Conservation (phyloP, 805 yeast genomes). For the Pichia heedii region DNA sequence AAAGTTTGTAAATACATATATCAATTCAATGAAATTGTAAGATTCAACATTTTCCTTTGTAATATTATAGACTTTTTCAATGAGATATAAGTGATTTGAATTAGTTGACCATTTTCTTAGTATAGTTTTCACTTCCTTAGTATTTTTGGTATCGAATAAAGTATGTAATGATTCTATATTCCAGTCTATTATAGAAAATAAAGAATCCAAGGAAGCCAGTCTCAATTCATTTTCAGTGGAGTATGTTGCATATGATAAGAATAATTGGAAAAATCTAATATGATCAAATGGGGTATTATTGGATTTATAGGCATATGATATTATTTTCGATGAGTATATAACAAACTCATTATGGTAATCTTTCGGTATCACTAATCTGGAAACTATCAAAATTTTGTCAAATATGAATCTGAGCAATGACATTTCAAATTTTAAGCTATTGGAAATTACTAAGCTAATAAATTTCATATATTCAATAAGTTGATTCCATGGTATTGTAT, state of each 20-base stretch:
- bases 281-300: slow-evolving; percentile 1
- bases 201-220: not conserved
- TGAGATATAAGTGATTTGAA: not conserved
- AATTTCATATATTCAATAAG: not conserved
- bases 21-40: not conserved
- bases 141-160: not conserved
- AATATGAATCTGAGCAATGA: not conserved
- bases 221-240: not conserved
- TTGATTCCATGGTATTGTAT: not conserved
- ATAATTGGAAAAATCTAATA: not conserved
- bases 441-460: not conserved
- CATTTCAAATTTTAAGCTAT: not conserved
- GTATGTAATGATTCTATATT: not conserved
- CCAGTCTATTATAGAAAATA: not conserved
- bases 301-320: not conserved
- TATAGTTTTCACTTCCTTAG: not conserved
- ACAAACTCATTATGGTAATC: not conserved
- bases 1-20: not conserved
- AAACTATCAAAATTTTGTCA: not conserved
- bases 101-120: not conserved
- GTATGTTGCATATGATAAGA: slow-evolving; percentile 1
- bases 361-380: not conserved
- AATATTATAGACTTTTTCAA: not conserved
- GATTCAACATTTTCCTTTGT: not conserved
- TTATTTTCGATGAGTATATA: not conserved